Conservation (phyloP, 2,329 filamentous ascomycete genomes). For the Penicillium crustosum region DNA sequence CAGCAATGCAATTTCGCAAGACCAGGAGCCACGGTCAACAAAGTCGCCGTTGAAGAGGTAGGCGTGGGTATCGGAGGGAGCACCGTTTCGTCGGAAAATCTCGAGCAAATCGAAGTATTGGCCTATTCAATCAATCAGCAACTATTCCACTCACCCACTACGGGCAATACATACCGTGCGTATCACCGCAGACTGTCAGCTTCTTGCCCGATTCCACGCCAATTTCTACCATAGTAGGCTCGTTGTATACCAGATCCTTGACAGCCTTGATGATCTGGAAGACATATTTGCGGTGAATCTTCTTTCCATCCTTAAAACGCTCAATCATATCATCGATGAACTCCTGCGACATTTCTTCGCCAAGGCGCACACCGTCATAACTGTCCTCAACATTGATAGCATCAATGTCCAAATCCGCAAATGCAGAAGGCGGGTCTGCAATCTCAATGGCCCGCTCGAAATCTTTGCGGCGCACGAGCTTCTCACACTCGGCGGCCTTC, state of each 20-base stretch:
- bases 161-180: conserved; percentile 65
- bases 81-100: conserved; percentile 88
- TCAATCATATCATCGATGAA: conserved; percentile 98
- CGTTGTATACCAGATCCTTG: conserved; percentile 84
- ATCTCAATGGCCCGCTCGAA: conserved; percentile 96
- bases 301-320: conserved; percentile 94
- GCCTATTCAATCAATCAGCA: conserved; percentile 51
- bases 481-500: conserved; percentile 90
- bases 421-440: conserved; percentile 85
- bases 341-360: conserved; percentile 86
- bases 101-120: conserved; percentile 98
- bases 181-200: conserved; percentile 95
- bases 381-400: conserved; percentile 76
- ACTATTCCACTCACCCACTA: not conserved
- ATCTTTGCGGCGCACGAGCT: conserved; percentile 85
- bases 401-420: conserved; percentile 85
- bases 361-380: conserved; percentile 80
- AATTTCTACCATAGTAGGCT: conserved; percentile 96
- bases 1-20: conserved; percentile 89
- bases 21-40: conserved; percentile 96
- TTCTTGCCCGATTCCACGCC: conserved; percentile 73
- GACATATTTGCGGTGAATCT: conserved; percentile 92
- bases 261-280: conserved; percentile 93
- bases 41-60: conserved; percentile 99
- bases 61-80: conserved; percentile 78